These are phyloP conservation scores for Hypoxylon lenormandii DNA, from an alignment of 495 filamentous ascomycete genomes.

Conservation along the genomic window DNA sequence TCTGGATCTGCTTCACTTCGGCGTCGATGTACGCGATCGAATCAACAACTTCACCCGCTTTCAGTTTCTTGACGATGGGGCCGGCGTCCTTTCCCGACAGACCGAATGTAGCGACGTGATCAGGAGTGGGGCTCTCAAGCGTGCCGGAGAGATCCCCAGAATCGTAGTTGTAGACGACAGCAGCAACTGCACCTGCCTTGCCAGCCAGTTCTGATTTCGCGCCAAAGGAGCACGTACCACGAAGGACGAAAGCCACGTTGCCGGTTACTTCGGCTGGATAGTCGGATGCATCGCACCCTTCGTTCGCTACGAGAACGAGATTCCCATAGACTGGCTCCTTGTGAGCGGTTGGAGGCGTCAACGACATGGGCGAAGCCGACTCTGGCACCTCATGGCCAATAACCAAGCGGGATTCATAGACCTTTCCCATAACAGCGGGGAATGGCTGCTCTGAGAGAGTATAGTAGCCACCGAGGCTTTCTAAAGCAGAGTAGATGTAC, in stretches of 20 bases:
- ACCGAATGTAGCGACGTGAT: conserved; percentile 70
- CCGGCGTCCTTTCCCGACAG: conserved; percentile 64
- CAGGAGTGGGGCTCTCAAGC: conserved; percentile 62
- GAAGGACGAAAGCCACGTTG: conserved; percentile 67
- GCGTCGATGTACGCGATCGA: conserved; percentile 69
- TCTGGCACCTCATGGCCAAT: conserved; percentile 64
- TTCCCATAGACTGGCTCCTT: conserved; percentile 66
- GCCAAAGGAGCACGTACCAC: conserved; percentile 71
- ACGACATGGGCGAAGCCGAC: conserved; percentile 67
- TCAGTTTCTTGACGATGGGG: conserved; percentile 61
- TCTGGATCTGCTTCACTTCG: conserved; percentile 58
- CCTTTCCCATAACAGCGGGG: conserved; percentile 67
- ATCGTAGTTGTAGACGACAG: conserved; percentile 71
- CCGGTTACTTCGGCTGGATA: conserved; percentile 59
- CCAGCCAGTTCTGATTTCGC: conserved; percentile 69
- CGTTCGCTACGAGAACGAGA: conserved; percentile 58
- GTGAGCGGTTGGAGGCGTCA: conserved; percentile 70
- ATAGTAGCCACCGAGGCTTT: conserved; percentile 68
- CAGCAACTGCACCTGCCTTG: conserved; percentile 69
- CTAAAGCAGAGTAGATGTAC: conserved; percentile 68
- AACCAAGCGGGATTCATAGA: conserved; percentile 68
- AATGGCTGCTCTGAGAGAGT: conserved; percentile 69
- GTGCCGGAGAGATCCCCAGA: conserved; percentile 63
- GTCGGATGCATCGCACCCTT: conserved; percentile 63
- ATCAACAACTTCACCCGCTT: conserved; percentile 60